Evolutionary conservation across 352 stramenopile genomes (phyloP).

Genomic region (Phytophthora rubi): DNA sequence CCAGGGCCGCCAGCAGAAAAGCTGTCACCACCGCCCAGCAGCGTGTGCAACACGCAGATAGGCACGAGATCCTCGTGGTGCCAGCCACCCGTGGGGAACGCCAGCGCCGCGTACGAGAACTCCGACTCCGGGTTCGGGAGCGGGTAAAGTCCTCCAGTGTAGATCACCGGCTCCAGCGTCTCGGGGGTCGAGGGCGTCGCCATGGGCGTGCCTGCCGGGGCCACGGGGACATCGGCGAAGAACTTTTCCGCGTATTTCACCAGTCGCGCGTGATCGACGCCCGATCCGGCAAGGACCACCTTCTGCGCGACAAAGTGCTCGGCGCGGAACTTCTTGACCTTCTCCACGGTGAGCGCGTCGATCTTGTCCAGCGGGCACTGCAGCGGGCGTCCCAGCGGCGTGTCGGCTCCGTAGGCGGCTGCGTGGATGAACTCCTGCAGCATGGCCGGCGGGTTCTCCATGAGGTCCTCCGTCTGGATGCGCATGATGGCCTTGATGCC

Average conservation of each 20-base stretch:
- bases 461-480: conserved; percentile 94
- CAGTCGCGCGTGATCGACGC: conserved; percentile 95
- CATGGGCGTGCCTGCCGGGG: conserved; percentile 17
- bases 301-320: conserved; percentile 90
- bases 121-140: conserved; percentile 72
- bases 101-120: conserved; percentile 93
- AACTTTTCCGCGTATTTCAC: conserved; percentile 91
- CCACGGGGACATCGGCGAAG: conserved; percentile 75
- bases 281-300: conserved; percentile 92
- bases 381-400: conserved; percentile 78
- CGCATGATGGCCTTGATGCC: conserved; percentile 93
- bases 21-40: conserved; percentile 97
- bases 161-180: conserved; percentile 58
- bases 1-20: conserved; percentile 99
- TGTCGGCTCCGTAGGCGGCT: conserved; percentile 83
- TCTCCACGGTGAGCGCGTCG: conserved; percentile 70
- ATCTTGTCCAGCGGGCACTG: conserved; percentile 87
- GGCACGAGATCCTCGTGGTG: conserved; percentile 96
- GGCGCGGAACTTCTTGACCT: conserved; percentile 72
- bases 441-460: conserved; percentile 85
- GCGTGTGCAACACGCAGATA: conserved; percentile 97
- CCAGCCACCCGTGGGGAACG: conserved; percentile 97
- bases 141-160: conserved; percentile 72
- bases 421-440: conserved; percentile 88
- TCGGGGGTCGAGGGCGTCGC: conserved; percentile 40